Evolutionary conservation across 2,329 filamentous ascomycete genomes (phyloP).

Genomic region (Colletotrichum paranaense): DNA sequence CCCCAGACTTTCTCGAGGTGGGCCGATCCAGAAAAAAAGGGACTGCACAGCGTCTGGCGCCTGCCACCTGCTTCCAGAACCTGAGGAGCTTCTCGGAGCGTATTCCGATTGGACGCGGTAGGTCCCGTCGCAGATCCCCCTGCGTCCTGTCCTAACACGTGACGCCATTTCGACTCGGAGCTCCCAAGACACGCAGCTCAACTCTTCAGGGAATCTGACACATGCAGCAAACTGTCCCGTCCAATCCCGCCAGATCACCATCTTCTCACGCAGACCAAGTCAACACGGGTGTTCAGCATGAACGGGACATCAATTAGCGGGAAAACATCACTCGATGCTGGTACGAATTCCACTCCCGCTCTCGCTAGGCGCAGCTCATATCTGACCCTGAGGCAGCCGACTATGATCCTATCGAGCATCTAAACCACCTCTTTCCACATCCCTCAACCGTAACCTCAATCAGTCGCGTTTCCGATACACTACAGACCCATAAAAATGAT

Average conservation of each 20-base stretch:
- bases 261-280: not conserved
- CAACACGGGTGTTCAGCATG: slow-evolving; percentile 45
- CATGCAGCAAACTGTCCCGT: slow-evolving; percentile 15
- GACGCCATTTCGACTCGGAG: slow-evolving; percentile 30
- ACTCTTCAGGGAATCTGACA: slow-evolving; percentile 14
- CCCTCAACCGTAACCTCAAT: slow-evolving; percentile 86
- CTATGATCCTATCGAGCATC: slow-evolving; percentile 92
- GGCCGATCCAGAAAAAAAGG: slow-evolving; percentile 22
- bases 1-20: slow-evolving; percentile 30
- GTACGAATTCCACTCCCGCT: slow-evolving; percentile 44
- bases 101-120: slow-evolving; percentile 13
- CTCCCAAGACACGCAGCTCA: slow-evolving; percentile 14
- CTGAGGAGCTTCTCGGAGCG: not conserved
- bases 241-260: not conserved
- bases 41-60: not conserved
- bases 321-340: slow-evolving; percentile 55
- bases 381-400: slow-evolving; percentile 61
- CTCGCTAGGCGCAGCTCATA: slow-evolving; percentile 27
- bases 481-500: slow-evolving; percentile 82
- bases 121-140: slow-evolving; percentile 6
- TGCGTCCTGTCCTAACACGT: slow-evolving; percentile 24
- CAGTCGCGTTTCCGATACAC: slow-evolving; percentile 76
- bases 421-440: slow-evolving; percentile 94
- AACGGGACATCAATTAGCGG: slow-evolving; percentile 49
- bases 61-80: slow-evolving; percentile 16